These are phyloP conservation scores for Senna tora DNA, from an alignment of 306 rosid genomes.

Conservation along the genomic window DNA sequence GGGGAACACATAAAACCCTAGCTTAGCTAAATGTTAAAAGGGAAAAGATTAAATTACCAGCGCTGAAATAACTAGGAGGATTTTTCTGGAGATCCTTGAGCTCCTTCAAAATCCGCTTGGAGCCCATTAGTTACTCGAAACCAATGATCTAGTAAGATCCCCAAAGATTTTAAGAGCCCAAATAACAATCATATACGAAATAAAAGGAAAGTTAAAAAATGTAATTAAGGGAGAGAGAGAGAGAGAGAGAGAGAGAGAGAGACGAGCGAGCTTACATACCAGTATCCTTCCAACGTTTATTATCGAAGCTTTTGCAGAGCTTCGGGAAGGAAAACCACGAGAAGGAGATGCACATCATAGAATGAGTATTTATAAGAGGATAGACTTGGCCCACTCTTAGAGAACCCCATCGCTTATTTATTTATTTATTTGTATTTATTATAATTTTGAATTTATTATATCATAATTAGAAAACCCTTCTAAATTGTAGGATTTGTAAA, in stretches of 20 bases:
- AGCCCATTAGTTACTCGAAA: constrained; percentile 53
- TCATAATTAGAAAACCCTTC: no score
- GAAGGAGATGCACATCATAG: background rate
- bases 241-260: no score
- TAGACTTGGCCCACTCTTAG: background rate
- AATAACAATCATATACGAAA: background rate
- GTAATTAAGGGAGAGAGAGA: no score
- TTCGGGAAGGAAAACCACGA: background rate
- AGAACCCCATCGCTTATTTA: background rate
- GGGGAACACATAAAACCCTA: background rate
- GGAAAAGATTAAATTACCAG: constrained; percentile 46
- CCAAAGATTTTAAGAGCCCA: background rate
- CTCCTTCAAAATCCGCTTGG: constrained; percentile 69
- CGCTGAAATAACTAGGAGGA: constrained; percentile 80
- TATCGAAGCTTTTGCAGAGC: background rate
- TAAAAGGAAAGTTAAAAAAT: background rate
- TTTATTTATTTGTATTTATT: no score
- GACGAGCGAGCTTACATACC: no score
- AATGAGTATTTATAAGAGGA: background rate
- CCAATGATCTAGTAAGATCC: background rate
- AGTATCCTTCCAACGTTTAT: background rate
- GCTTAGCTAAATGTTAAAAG: background rate
- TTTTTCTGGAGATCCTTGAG: constrained; percentile 67
- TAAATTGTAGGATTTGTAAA: no score
- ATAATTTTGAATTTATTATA: no score